phyloP scores from a whole-genome alignment of 1,284 basidiomycete species.

The Tilletia horrida region DNA sequence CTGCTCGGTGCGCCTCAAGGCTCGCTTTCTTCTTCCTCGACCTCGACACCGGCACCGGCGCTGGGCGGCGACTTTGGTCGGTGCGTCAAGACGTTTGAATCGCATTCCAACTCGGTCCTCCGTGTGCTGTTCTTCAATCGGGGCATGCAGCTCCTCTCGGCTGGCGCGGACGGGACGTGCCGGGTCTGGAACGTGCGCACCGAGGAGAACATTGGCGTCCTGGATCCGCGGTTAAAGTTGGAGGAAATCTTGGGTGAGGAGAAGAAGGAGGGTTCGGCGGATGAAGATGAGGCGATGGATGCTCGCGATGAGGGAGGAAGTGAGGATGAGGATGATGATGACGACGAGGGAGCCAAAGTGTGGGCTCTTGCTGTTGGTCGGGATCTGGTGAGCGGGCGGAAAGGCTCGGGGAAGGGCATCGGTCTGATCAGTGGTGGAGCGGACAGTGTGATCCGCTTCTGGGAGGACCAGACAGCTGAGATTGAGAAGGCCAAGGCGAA shows the following conservation, averaged over 20 bases:
- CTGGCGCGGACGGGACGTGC: slow-evolving; percentile 87
- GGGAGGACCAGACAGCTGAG: slow-evolving; percentile 85
- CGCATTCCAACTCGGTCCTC: slow-evolving; percentile 91
- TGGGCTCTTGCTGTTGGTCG: slow-evolving; percentile 75
- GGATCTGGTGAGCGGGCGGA: neutral
- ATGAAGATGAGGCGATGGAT: neutral
- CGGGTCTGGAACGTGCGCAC: slow-evolving; percentile 82
- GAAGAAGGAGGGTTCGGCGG: neutral
- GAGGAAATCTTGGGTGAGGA: slow-evolving; percentile 3
- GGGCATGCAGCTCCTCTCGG: slow-evolving; percentile 81
- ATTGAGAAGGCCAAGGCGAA: slow-evolving; percentile 63
- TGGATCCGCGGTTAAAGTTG: slow-evolving; percentile 84
- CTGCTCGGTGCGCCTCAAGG: slow-evolving; percentile 62
- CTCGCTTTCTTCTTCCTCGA: slow-evolving; percentile 76
- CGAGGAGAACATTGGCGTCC: slow-evolving; percentile 61
- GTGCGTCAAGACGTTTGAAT: slow-evolving; percentile 59
- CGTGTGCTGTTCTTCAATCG: slow-evolving; percentile 80
- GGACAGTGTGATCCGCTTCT: slow-evolving; percentile 87
- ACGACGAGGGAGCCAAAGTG: slow-evolving; percentile 61
- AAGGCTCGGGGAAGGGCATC: slow-evolving; percentile 65
- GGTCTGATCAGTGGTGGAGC: slow-evolving; percentile 87
- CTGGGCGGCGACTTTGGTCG: slow-evolving; percentile 28
- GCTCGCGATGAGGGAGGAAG: neutral
- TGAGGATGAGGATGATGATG: slow-evolving; percentile 14
- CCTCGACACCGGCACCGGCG: slow-evolving; percentile 26